phyloP scores from a whole-genome alignment of 139 green algal genomes.

The Haematococcus lacustris region DNA sequence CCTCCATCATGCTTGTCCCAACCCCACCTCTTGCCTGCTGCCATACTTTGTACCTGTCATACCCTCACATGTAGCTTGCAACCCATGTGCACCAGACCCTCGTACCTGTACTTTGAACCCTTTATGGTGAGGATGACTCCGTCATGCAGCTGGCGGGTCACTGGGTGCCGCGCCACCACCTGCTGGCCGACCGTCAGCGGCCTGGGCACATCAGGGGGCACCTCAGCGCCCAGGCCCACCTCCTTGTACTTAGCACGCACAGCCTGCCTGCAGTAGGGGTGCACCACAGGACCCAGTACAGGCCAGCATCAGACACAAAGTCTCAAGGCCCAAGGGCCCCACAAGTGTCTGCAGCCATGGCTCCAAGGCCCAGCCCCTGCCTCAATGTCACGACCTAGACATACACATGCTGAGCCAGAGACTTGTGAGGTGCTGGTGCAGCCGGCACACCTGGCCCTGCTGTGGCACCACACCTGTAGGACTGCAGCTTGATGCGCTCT shows the following conservation, averaged over 20 bases:
- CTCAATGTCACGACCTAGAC: conserved; percentile 1
- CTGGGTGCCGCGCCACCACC: conserved; percentile 79
- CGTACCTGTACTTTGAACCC: conserved; percentile 57
- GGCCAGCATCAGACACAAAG: background rate
- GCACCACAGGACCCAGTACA: too few species aligned
- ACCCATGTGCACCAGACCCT: background rate
- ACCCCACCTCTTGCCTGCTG: background rate
- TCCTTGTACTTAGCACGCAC: conserved; percentile 27
- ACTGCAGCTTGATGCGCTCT: conserved; percentile 49
- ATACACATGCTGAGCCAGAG: conserved; percentile 27
- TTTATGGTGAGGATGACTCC: conserved; percentile 79
- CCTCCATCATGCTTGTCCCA: background rate
- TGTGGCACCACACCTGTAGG: conserved; percentile 31
- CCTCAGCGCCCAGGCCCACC: conserved; percentile 22
- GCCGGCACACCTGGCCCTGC: background rate
- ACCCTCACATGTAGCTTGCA: background rate
- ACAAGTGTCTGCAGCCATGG: background rate
- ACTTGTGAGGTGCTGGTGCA: conserved; percentile 2
- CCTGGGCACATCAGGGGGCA: conserved; percentile 47
- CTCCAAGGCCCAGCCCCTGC: too few species aligned
- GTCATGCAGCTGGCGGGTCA: conserved; percentile 65
- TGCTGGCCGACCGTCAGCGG: conserved; percentile 68
- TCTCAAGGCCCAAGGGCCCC: background rate
- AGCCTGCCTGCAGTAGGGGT: conserved; percentile 36
- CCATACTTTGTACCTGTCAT: background rate